Base-by-base conservation (phyloP, 306 rosid genomes). In the Psophocarpus tetragonolobus region DNA sequence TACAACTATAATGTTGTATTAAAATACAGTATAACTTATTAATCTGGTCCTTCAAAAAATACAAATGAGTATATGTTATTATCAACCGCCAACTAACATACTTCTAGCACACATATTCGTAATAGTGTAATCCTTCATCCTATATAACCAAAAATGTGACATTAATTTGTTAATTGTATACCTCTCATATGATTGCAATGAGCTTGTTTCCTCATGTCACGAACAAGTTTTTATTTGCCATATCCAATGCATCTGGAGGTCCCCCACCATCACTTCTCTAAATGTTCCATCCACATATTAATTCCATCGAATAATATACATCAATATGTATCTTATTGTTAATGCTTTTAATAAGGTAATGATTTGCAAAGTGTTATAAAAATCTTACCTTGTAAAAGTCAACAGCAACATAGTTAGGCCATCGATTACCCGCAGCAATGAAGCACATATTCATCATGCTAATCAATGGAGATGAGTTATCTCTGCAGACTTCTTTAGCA, bases 391-490 rank as follows among this genome's bases (percentile, higher is more conserved):
- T 80, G 71, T 80, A 80, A 56, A 80, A 80, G 29, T 80, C 75
- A 32, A 80, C 75, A 41, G 75, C 75, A 66, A 74, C 61, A 2
- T 64, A 80, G 62, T 80, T 80, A 41, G 84, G 84, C 80, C 80
- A 80, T 65, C 84, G 63, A 35, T 80, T 80, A 66, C 84, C 84
- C 15, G 80, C 80, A 42, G 62, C 83, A 38, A 0, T 26, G 29
- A 48, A 80, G 27, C 83, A 80, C 1, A 17, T 64, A 51, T 72
- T 18, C 74, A 80, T 64, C 79, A 48, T 80, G 27, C 21, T 10
- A 51, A 80, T 63, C 58, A 80, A 51, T 12, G 83, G 83, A 13
- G 74, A 80, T 36, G 83, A 80, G 73, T 80, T 80, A 72, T 80
- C 79, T 50, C 29, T 80, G 8, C 83, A 80, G 0, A n/a, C 74